These are phyloP conservation scores for Geranomyces variabilis DNA, from an alignment of 192 early-diverging fungal species.

Conservation along the genomic window DNA sequence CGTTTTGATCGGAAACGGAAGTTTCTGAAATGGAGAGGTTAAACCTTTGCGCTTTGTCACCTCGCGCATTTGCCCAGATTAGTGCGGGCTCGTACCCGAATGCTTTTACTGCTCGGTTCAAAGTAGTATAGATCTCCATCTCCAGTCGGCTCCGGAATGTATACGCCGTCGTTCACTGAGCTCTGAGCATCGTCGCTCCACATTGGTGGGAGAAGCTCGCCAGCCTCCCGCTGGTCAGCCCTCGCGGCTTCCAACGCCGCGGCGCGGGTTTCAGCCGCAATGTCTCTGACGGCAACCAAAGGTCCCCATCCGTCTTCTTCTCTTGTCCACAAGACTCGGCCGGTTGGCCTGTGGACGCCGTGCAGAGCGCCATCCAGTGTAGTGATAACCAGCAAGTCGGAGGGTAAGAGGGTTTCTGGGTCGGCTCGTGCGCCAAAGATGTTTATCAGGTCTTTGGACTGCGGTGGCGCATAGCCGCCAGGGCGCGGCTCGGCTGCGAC, in stretches of 20 bases:
- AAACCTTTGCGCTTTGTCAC: too few relatives aligned
- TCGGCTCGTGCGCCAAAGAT: background rate
- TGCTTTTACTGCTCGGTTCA: conserved; percentile 40
- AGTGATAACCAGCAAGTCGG: conserved; percentile 63
- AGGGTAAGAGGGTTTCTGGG: background rate
- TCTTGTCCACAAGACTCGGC: conserved; percentile 65
- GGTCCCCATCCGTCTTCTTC: conserved; percentile 44
- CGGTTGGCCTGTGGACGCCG: conserved; percentile 59
- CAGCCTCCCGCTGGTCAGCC: background rate
- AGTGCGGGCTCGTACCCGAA: background rate
- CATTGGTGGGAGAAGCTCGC: background rate
- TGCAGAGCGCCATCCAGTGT: conserved; percentile 78
- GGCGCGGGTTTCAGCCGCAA: conserved; percentile 1
- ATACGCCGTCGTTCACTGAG: conserved; percentile 41
- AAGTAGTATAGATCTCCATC: conserved; percentile 69
- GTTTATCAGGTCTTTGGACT: background rate
- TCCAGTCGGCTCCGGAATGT: conserved; percentile 77
- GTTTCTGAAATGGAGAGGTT: conserved; percentile 46
- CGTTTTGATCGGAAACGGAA: conserved; percentile 71
- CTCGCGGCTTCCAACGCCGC: background rate
- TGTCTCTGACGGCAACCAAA: conserved; percentile 41
- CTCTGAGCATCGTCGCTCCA: background rate
- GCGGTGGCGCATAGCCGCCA: background rate
- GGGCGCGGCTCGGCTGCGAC: background rate
- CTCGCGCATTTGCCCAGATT: too few relatives aligned